Percentiles rank a stretch among this genome's conserved stretches.
Conservation (phyloP, 2,329 filamentous ascomycete species). For the Ophiostoma ulmi region DNA sequence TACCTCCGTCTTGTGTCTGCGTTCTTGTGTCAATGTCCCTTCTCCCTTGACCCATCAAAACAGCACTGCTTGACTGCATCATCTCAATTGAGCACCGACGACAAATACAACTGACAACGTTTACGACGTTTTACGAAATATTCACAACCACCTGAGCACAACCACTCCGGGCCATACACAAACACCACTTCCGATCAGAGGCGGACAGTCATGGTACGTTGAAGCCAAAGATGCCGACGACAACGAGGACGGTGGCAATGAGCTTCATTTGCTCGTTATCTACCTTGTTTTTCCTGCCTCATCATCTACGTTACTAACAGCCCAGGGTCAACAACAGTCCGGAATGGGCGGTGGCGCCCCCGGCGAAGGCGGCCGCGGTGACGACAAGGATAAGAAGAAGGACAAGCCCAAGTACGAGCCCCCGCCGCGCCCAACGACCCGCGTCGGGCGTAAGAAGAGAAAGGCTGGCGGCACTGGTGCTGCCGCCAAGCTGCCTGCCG, state of each 20-base stretch:
- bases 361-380: slow-evolving; percentile 70
- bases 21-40: background rate
- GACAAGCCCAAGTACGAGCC: slow-evolving; percentile 99
- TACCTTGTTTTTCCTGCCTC: too few species aligned
- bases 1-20: background rate
- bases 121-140: background rate
- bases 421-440: slow-evolving; percentile 90
- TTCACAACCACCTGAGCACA: background rate
- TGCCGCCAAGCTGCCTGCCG: slow-evolving; percentile 86
- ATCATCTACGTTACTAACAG: background rate
- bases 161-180: background rate
- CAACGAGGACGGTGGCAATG: background rate
- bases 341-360: slow-evolving; percentile 64
- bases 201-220: slow-evolving; percentile 17
- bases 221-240: background rate
- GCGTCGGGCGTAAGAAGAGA: slow-evolving; percentile 97
- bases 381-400: slow-evolving; percentile 98
- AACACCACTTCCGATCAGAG: background rate
- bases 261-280: background rate
- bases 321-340: slow-evolving; percentile 77
- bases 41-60: slow-evolving; percentile 7
- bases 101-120: background rate
- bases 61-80: slow-evolving; percentile 2
- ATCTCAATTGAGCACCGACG: slow-evolving; percentile 10
- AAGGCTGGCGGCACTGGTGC: slow-evolving; percentile 89